phyloP scores from a whole-genome alignment of 495 filamentous ascomycete genomes.

The Trichodelitschia bisporula region DNA sequence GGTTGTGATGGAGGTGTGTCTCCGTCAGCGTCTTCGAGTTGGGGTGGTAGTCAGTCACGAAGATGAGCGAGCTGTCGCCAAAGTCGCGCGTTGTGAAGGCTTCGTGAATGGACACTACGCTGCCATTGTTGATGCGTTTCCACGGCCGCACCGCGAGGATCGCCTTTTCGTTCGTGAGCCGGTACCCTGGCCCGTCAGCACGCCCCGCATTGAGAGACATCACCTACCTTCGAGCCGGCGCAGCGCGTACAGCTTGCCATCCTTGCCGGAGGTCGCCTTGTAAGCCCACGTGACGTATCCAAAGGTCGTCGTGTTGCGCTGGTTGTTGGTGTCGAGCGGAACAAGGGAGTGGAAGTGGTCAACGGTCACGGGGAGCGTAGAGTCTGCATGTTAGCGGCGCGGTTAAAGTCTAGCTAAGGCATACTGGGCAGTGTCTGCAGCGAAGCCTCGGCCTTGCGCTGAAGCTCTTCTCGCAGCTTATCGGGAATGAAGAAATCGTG shows the following conservation, averaged over 20 bases:
- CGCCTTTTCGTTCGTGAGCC: conserved; percentile 68
- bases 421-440: conserved; percentile 64
- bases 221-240: conserved; percentile 56
- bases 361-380: conserved; percentile 43
- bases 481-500: conserved; percentile 83
- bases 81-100: conserved; percentile 84
- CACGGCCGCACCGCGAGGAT: conserved; percentile 72
- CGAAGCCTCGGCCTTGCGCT: conserved; percentile 67
- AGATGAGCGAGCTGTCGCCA: conserved; percentile 81
- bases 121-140: conserved; percentile 64
- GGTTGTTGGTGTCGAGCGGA: conserved; percentile 59
- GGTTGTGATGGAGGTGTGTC: conserved; percentile 35
- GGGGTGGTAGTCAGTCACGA: conserved; percentile 85
- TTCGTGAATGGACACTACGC: conserved; percentile 69
- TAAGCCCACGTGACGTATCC: conserved; percentile 82
- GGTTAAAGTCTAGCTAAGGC: conserved; percentile 10
- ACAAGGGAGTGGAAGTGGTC: conserved; percentile 81
- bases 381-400: conserved; percentile 20
- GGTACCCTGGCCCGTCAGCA: conserved; percentile 28
- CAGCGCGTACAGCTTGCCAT: conserved; percentile 63
- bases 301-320: conserved; percentile 51
- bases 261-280: conserved; percentile 74
- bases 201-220: background rate
- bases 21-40: conserved; percentile 75
- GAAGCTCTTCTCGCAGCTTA: conserved; percentile 60